These are phyloP conservation scores for Populus pruinosa DNA, from an alignment of 345 rosid species.

Conservation along the genomic window DNA sequence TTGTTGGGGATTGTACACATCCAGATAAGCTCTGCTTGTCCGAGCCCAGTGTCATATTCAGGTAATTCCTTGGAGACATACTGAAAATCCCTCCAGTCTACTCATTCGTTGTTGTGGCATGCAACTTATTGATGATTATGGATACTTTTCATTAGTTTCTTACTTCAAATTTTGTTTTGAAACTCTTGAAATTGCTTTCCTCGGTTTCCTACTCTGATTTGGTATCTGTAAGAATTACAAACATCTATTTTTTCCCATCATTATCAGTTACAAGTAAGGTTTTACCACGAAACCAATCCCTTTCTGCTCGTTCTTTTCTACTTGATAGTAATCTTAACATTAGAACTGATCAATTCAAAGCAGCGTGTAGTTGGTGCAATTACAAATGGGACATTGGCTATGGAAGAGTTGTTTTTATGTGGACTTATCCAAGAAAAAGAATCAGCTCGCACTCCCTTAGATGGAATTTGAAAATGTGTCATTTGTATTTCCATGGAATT, in stretches of 20 bases:
- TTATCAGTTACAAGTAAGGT: neutral
- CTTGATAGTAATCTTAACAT: too few relatives aligned
- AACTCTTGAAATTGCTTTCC: neutral
- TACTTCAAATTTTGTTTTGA: neutral
- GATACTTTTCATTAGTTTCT: neutral
- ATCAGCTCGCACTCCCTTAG: neutral
- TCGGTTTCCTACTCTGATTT: neutral
- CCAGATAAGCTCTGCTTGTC: conserved; percentile 56
- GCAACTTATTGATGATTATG: too few relatives aligned
- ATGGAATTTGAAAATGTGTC: neutral
- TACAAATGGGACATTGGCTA: neutral
- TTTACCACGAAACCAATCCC: neutral
- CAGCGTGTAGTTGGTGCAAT: neutral
- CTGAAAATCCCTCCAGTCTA: neutral
- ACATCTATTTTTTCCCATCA: neutral
- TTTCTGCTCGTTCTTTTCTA: neutral
- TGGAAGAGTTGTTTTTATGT: neutral
- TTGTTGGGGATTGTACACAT: conserved; percentile 78
- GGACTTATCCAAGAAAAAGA: neutral
- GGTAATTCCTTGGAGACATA: conserved; percentile 35
- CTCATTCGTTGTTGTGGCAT: too few relatives aligned
- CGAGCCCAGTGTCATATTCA: conserved; percentile 72
- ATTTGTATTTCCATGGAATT: neutral
- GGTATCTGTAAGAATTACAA: neutral
- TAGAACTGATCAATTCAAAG: neutral